phyloP scores from a whole-genome alignment of 305 asterid genomes.

The Fraxinus latifolia region DNA sequence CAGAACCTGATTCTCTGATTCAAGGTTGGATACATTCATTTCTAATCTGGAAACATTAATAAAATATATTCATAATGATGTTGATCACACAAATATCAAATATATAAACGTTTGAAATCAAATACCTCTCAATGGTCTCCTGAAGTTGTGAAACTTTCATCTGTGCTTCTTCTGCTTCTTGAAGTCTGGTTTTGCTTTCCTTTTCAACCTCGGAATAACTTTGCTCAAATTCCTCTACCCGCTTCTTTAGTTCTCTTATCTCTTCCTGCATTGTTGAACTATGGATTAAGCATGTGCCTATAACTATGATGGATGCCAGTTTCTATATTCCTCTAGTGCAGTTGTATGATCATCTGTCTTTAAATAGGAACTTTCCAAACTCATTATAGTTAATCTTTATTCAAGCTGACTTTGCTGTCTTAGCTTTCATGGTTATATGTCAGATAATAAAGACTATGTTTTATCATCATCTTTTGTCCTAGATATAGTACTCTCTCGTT shows the following conservation, averaged over 20 bases:
- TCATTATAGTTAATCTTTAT: neutral
- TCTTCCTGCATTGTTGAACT: constrained; percentile 54
- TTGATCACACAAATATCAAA: constrained; percentile 23
- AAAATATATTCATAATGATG: constrained; percentile 28
- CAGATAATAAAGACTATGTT: neutral
- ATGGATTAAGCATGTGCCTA: constrained; percentile 19
- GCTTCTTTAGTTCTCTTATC: constrained; percentile 58
- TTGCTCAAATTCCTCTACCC: constrained; percentile 63
- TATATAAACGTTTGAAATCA: constrained; percentile 2
- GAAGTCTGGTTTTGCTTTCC: constrained; percentile 56
- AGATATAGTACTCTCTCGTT: neutral
- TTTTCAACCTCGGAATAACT: constrained; percentile 55
- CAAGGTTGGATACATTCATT: constrained; percentile 73
- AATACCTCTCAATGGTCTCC: constrained; percentile 81
- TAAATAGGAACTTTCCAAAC: neutral
- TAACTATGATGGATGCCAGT: constrained; percentile 10
- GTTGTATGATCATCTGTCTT: neutral
- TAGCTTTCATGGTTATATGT: neutral
- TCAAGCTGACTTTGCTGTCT: neutral
- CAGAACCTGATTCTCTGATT: constrained; percentile 89
- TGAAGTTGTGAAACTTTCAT: constrained; percentile 61
- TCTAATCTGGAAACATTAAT: constrained; percentile 59
- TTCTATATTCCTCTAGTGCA: constrained; percentile 7
- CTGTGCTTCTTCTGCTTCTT: constrained; percentile 79
- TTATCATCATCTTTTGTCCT: neutral